phyloP scores from a whole-genome alignment of 371 early-diverging fungal species.

The Conidiobolus coronatus region DNA sequence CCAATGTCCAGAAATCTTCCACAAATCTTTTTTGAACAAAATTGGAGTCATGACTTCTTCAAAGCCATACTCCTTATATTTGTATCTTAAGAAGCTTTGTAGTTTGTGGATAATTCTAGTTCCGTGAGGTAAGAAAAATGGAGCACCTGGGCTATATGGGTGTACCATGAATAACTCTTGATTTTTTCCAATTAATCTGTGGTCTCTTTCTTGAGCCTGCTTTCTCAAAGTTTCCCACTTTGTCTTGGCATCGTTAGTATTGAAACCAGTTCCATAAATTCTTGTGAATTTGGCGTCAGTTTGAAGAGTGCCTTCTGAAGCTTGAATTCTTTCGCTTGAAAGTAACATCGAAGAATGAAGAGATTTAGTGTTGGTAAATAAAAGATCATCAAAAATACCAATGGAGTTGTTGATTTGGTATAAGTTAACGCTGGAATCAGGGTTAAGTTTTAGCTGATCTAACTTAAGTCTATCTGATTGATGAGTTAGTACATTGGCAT shows the following conservation, averaged over 20 bases:
- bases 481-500: too few species aligned
- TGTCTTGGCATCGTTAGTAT: not conserved
- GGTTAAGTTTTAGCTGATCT: too few species aligned
- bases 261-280: not conserved
- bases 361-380: too few species aligned
- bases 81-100: slow-evolving; percentile 57
- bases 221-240: slow-evolving; percentile 15
- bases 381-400: too few species aligned
- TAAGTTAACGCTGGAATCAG: too few species aligned
- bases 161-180: slow-evolving; percentile 98
- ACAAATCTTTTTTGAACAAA: slow-evolving; percentile 87
- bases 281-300: not conserved
- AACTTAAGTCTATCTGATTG: too few species aligned
- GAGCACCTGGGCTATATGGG: slow-evolving; percentile 86
- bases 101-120: slow-evolving; percentile 88
- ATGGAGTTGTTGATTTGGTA: too few species aligned
- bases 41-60: slow-evolving; percentile 94
- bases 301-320: too few species aligned
- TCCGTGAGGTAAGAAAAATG: slow-evolving; percentile 96
- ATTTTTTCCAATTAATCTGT: slow-evolving; percentile 88
- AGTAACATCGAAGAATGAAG: too few species aligned
- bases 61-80: slow-evolving; percentile 60
- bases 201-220: slow-evolving; percentile 95
- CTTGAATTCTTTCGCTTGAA: too few species aligned
- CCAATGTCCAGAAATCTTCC: slow-evolving; percentile 98